Conservation (phyloP, 306 rosid species). For the Leucaena leucocephala region DNA sequence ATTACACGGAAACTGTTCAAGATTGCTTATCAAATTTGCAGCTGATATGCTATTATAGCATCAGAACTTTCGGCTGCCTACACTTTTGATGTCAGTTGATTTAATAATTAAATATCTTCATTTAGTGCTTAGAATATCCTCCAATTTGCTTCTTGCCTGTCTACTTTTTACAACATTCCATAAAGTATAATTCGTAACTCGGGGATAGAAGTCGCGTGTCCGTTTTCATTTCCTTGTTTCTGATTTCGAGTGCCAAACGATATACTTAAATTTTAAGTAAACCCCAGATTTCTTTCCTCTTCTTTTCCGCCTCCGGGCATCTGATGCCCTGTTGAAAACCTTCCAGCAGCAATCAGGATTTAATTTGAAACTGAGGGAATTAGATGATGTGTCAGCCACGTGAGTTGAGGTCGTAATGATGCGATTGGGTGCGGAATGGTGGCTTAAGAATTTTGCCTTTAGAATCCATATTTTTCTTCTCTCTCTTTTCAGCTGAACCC, state of each 20-base stretch:
- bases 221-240: background rate
- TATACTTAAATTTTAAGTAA: background rate
- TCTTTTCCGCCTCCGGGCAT: slow-evolving; percentile 33
- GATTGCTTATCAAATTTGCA: background rate
- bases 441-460: no score
- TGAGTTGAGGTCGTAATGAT: no score
- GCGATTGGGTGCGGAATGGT: no score
- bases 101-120: background rate
- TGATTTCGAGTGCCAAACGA: background rate
- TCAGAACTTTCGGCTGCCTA: background rate
- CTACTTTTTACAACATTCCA: background rate
- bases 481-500: no score
- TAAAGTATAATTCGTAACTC: background rate
- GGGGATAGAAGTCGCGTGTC: background rate
- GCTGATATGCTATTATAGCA: background rate
- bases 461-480: no score
- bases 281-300: background rate
- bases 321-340: background rate
- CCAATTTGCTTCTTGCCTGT: background rate
- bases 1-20: background rate
- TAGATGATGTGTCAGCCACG: background rate
- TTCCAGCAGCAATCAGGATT: slow-evolving; percentile 21
- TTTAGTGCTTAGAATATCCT: background rate
- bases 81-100: background rate
- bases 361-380: slow-evolving; percentile 7